Base-by-base conservation (phyloP, 23 red algal genomes). In the Gracilariopsis chorda region DNA sequence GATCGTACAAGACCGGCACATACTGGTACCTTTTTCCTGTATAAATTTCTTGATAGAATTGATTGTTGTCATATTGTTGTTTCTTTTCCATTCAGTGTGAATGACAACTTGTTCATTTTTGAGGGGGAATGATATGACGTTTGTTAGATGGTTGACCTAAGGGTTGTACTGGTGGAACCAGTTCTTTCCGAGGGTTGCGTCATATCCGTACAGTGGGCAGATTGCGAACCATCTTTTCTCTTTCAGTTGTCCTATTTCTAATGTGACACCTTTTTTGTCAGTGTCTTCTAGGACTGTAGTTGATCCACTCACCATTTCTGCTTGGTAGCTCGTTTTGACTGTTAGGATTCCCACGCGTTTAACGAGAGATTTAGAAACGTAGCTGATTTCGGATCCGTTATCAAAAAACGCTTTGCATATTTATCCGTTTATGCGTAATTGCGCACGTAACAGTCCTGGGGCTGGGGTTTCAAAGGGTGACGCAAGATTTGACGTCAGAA, bases 101-200 rank as follows among this genome's bases (percentile, higher is more conserved):
- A 78, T 78, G 27, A 14, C 8, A 14, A 52, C 29, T 39, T 28
- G 34, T 52, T 1, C 32, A 12, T 11, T 25, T 39, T 35, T 33
- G 0, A 49, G 28, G 29, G 21, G 16, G 16, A 63, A 63, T 28
- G 0, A 44, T 24, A 83, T 43, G 29, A 43, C 39, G 47, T 85
- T 85, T 19, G 52, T 48, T 61, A 28, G 19, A 24, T 61, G 32
- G 57, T 85, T 51, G n/a, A 85, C 48, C 65, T 21, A 37, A 7
- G 60, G 37, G 24, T 70, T 69, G 42, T 85, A 61, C 42, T 61
- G 23, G 23, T 52, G 3, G 42, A 61, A 48, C 81, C 2, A 85
- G 45, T 70, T 42, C 37, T 69, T 53, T 48, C 81, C 81, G 42
- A 85, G 51, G 0, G 69, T 85, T 21, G 36, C 57, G 56, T 85